Percentiles rank a stretch among this genome's conserved stretches.
These are phyloP conservation scores for Neostapfia colusana DNA, from an alignment of 176 grass and related monocot genomes.

Conservation along the genomic window DNA sequence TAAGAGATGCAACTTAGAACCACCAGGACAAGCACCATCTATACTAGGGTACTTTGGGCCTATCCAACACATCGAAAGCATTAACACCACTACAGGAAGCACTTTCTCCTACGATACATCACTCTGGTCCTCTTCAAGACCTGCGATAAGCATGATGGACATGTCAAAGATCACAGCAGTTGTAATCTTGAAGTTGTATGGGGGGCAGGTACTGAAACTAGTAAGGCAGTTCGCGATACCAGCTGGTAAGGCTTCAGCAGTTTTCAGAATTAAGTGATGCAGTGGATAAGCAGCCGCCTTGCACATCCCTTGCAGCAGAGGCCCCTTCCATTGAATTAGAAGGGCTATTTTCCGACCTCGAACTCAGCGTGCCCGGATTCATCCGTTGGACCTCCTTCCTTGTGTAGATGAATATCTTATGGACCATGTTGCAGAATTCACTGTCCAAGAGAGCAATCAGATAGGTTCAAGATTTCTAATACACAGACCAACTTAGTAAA, in stretches of 20 bases:
- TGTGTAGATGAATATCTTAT: constrained; percentile 89
- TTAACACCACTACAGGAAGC: constrained; percentile 34
- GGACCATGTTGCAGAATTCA: constrained; percentile 89
- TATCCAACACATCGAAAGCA: constrained; percentile 49
- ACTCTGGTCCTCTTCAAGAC: constrained; percentile 28
- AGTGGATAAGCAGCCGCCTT: constrained; percentile 40
- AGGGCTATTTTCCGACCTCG: constrained; percentile 56
- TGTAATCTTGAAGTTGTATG: not conserved
- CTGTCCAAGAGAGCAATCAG: constrained; percentile 43
- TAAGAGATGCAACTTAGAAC: constrained; percentile 32
- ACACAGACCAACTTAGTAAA: not conserved
- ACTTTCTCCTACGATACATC: constrained; percentile 21
- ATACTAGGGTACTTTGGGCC: constrained; percentile 48
- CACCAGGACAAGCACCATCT: constrained; percentile 41
- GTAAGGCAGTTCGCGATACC: constrained; percentile 5
- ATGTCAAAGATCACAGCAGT: not conserved
- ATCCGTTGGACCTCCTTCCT: constrained; percentile 84
- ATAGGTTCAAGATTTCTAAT: constrained; percentile 23
- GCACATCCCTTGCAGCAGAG: constrained; percentile 42
- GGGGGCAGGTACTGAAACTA: not conserved
- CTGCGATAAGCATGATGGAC: constrained; percentile 34
- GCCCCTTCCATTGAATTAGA: constrained; percentile 53
- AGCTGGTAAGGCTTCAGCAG: constrained; percentile 42
- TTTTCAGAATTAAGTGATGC: constrained; percentile 58
- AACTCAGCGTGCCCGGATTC: constrained; percentile 69